Base-by-base conservation (phyloP, 2,329 filamentous ascomycete genomes). In the Pyrenophora tritici-repentis region DNA sequence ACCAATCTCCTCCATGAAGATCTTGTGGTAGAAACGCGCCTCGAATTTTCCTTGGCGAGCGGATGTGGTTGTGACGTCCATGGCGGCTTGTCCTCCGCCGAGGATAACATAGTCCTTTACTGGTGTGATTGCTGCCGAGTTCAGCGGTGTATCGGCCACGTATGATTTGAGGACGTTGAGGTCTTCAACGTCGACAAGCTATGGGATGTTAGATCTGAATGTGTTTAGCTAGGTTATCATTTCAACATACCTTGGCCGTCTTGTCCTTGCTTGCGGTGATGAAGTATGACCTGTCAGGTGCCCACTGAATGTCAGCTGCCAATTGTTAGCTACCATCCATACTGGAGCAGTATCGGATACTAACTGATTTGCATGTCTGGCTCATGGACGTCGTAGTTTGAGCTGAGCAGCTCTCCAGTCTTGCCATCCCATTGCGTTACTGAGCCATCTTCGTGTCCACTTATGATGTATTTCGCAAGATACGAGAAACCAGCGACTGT, bases 191-290 rank as follows among this genome's bases (percentile, higher is more conserved):
- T 91, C 88, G 73, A 97, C 82, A 66, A 97, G 87, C 86, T 88
- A 59, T 13, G 7, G 31, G 18, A 6, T 32, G 41, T 8, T 22
- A 14, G 44, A 40, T 50, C 51, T 38, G 2, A 39, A 14, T 24
- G 5, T 37, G 24, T 10, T 4, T n/a, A 17, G 31, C 7, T 8
- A 34, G 2, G n/a, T 5, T 14, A 13, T 29, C 2, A 5, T 17
- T 20, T 24, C 41, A 6, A n/a, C 24, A 31, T 80, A 90, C 88
- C 84, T 96, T 96, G 62, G 94, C 89, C 39, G 89, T 88, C 84
- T 99, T 99, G 83, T 99, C 94, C 82, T 97, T 97, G 72, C 89
- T 94, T 51, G 94, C 88, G 52, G 94, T 99, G 80, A 99, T 94
- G 81, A 97, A 97, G 81, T 97, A 97, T 68, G 92, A 96, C 67